phyloP scores from a whole-genome alignment of 2,329 filamentous ascomycete species.

The Aspergillus calidoustus region DNA sequence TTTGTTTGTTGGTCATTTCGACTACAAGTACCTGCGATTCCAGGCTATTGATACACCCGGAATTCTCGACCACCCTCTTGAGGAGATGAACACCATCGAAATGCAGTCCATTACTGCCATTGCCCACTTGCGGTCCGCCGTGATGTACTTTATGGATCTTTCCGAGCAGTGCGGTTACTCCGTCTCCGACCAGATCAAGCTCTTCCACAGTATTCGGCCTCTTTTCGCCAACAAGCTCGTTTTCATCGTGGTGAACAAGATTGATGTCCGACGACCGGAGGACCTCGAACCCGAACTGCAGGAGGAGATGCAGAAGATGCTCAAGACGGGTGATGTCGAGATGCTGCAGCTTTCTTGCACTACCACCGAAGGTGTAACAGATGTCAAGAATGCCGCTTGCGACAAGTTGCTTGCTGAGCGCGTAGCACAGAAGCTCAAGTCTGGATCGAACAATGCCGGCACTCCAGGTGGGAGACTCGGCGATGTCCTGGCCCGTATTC shows the following conservation, averaged over 20 bases:
- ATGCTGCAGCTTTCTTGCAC: slow-evolving; percentile 93
- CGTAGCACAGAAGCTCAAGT: slow-evolving; percentile 93
- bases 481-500: slow-evolving; percentile 90
- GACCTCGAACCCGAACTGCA: slow-evolving; percentile 81
- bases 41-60: slow-evolving; percentile 98
- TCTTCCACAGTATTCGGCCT: slow-evolving; percentile 96
- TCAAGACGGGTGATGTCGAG: slow-evolving; percentile 89
- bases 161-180: slow-evolving; percentile 97
- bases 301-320: slow-evolving; percentile 74
- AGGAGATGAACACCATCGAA: slow-evolving; percentile 99
- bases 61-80: slow-evolving; percentile 94
- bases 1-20: slow-evolving; percentile 95
- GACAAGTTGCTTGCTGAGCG: slow-evolving; percentile 90
- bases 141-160: slow-evolving; percentile 97
- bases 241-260: slow-evolving; percentile 98
- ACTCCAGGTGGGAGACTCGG: slow-evolving; percentile 79
- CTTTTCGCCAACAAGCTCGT: slow-evolving; percentile 97
- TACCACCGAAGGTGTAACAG: slow-evolving; percentile 90
- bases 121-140: slow-evolving; percentile 91
- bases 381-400: slow-evolving; percentile 93
- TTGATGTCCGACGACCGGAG: slow-evolving; percentile 85
- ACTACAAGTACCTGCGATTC: slow-evolving; percentile 90
- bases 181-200: slow-evolving; percentile 86
- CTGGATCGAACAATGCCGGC: slow-evolving; percentile 78
- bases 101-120: slow-evolving; percentile 99